Evolutionary conservation across 163 green algal genomes (phyloP), one percentile per base, ranked within the genome.

Genomic region (Chlorella variabilis): DNA sequence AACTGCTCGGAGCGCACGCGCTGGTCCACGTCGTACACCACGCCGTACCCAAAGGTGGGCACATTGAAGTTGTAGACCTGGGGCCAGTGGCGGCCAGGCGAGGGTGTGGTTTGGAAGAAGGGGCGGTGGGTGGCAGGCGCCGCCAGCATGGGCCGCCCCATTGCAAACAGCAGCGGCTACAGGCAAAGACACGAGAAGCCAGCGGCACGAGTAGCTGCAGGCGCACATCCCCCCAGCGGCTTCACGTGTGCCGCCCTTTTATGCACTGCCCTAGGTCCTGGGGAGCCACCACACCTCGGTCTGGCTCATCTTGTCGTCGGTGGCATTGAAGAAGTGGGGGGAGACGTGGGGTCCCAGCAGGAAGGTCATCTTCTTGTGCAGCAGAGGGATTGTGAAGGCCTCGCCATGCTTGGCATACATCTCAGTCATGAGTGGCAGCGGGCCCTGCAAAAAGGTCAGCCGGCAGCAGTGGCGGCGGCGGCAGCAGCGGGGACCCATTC

Each of bases 41-140:
- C 97, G 51, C 95, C 97, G 33, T 87, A 87, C 18, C 97, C 97
- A 86, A 99, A 99, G 13, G 97, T 99, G 18, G 96, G 97, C 18
- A 98, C 93, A 86, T 97, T 98, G 91, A 98, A 99, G 71, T 95
- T 83, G 85, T 99, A 99, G 65, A 98, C 94, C 92, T 97, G 86
- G 51, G 59, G 23, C 9, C 11, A 39, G 58, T 48, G 36, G 27
- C 20, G 18, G 33, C 18, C 18, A 63, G 23, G 54, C 20, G 54
- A n/a, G 54, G 54, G 6, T 33, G 45, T 54, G 15, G 45, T n/a
- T n/a, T n/a, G n/a, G n/a, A n/a, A n/a, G n/a, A n/a, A n/a, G n/a
- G n/a, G n/a, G n/a, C n/a, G n/a, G n/a, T n/a, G n/a, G n/a, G n/a
- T n/a, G n/a, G n/a, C n/a, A n/a, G n/a, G n/a, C n/a, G n/a, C n/a